Conservation (phyloP, 78 protist species). For the Ministeria vibrans region DNA sequence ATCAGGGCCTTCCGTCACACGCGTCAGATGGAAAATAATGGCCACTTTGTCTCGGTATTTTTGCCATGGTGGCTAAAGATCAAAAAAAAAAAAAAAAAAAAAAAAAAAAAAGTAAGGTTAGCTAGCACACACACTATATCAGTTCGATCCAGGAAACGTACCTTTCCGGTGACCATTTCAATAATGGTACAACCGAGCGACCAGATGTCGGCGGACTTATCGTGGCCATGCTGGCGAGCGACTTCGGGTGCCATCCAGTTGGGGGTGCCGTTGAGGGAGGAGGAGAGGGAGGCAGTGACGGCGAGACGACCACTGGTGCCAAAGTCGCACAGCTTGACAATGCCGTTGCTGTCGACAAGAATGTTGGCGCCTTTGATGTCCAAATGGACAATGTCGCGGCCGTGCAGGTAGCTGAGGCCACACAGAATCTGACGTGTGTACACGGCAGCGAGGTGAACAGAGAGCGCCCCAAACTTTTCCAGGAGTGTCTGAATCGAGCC, state of each 20-base stretch:
- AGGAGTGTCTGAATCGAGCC: slow-evolving; percentile 24
- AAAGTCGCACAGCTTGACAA: slow-evolving; percentile 42
- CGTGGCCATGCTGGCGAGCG: slow-evolving; percentile 5
- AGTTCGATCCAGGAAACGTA: not conserved
- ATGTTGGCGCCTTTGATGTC: slow-evolving; percentile 40
- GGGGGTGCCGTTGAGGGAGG: slow-evolving; percentile 36
- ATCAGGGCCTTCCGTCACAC: too few relatives aligned
- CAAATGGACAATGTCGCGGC: not conserved
- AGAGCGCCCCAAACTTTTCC: not conserved
- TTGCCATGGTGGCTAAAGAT: too few relatives aligned
- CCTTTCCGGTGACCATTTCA: slow-evolving; percentile 6
- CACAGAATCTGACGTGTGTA: not conserved
- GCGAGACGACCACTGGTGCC: slow-evolving; percentile 18
- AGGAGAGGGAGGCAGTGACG: not conserved
- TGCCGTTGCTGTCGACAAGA: slow-evolving; percentile 28
- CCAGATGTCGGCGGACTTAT: slow-evolving; percentile 31
- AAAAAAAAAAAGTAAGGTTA: not conserved
- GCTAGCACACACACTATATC: not conserved
- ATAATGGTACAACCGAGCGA: slow-evolving; percentile 26
- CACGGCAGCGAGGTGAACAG: not conserved
- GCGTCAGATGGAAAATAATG: too few relatives aligned
- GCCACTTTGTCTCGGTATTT: too few relatives aligned
- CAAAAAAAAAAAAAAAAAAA: too few relatives aligned
- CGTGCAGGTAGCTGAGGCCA: slow-evolving; percentile 15
- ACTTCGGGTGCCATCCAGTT: slow-evolving; percentile 59